Evolutionary conservation across 306 rosid species (phyloP).

Genomic region (Rosa lucieae): DNA sequence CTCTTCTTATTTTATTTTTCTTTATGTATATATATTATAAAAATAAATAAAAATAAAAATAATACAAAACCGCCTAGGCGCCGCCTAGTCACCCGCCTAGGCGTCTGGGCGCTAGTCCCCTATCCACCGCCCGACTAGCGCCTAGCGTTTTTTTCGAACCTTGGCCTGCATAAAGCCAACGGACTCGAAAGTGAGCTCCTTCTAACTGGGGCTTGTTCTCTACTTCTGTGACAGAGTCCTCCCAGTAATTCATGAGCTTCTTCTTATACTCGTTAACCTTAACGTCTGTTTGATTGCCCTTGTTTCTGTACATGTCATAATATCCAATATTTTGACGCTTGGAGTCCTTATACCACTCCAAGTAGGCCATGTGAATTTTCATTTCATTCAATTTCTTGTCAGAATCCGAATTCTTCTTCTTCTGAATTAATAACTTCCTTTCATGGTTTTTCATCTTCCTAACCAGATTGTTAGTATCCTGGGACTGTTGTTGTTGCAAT

Average conservation of each 20-base stretch:
- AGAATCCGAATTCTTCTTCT: slow-evolving; percentile 18
- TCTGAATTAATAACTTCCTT: background rate
- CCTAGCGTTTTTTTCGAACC: no score
- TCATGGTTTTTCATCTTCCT: slow-evolving; percentile 15
- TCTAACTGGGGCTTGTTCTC: slow-evolving; percentile 46
- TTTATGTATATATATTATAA: no score
- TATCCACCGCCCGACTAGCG: no score
- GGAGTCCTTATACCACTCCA: slow-evolving; percentile 59
- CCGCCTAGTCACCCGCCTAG: no score
- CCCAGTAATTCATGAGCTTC: slow-evolving; percentile 46
- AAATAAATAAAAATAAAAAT: no score
- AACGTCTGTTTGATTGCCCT: background rate
- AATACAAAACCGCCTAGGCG: no score
- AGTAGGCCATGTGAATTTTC: slow-evolving; percentile 42
- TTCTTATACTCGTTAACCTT: background rate
- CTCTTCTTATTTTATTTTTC: no score
- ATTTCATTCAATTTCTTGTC: slow-evolving; percentile 22
- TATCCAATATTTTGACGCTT: slow-evolving; percentile 36
- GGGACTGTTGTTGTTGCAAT: slow-evolving; percentile 11
- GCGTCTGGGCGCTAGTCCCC: no score
- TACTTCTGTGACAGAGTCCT: slow-evolving; percentile 40
- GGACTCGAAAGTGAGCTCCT: slow-evolving; percentile 17
- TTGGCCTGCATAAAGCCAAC: slow-evolving; percentile 54
- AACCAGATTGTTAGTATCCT: background rate
- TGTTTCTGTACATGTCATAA: slow-evolving; percentile 54